phyloP scores from a whole-genome alignment of 345 rosid species.

The Murraya koenigii region DNA sequence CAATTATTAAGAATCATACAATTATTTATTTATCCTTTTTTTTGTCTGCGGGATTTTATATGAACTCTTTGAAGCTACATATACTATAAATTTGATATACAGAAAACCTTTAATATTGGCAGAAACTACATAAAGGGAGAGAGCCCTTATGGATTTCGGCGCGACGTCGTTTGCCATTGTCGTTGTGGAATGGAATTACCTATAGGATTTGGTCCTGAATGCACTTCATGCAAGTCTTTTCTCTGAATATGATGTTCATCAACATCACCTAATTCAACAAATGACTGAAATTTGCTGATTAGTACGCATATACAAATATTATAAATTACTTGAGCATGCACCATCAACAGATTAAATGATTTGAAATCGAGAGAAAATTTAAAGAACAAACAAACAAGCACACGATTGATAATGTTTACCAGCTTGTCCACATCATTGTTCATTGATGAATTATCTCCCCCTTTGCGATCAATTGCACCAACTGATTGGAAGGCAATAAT shows the following conservation, averaged over 20 bases:
- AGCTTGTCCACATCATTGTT: not conserved
- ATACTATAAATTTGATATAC: not conserved
- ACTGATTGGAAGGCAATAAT: not conserved
- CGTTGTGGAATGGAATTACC: conserved; percentile 26
- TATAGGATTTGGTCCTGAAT: conserved; percentile 36
- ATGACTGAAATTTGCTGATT: not conserved
- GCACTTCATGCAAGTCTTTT: conserved; percentile 34
- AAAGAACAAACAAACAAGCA: not conserved
- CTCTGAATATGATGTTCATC: conserved; percentile 3
- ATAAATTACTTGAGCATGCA: not conserved
- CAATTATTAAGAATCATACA: not conserved
- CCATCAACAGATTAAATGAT: not conserved
- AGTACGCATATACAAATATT: not conserved
- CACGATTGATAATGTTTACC: not conserved
- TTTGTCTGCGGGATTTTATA: not conserved
- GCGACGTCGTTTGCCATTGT: conserved; percentile 5
- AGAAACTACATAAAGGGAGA: not conserved
- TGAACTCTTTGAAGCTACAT: not conserved
- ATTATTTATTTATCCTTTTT: not conserved
- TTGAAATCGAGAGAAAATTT: not conserved
- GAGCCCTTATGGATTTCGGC: conserved; percentile 1
- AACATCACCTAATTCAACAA: not conserved
- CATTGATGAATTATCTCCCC: not conserved
- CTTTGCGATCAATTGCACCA: not conserved
- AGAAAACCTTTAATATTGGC: not conserved